phyloP scores from a whole-genome alignment of 192 early-diverging fungal genomes.

The Backusella morwellensis region DNA sequence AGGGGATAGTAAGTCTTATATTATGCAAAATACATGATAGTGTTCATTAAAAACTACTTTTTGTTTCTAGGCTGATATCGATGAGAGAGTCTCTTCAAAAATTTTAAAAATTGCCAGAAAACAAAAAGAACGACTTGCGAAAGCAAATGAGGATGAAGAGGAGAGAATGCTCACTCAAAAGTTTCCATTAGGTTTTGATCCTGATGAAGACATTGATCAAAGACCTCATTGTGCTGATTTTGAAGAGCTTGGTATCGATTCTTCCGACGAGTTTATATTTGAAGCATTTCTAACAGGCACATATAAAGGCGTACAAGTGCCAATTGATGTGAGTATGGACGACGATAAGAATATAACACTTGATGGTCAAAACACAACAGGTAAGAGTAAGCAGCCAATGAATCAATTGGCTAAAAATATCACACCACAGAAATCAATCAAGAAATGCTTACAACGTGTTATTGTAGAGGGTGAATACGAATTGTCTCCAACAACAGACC shows the following conservation, averaged over 20 bases:
- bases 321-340: constrained; percentile 94
- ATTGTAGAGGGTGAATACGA: constrained; percentile 38
- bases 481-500: constrained; percentile 63
- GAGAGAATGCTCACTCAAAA: constrained; percentile 24
- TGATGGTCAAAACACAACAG: constrained; percentile 23
- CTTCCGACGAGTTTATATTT: constrained; percentile 73
- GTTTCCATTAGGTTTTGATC: constrained; percentile 37
- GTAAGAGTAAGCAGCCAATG: constrained; percentile 14
- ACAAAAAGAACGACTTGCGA: constrained; percentile 88
- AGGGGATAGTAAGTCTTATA: constrained; percentile 36
- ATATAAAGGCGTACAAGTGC: constrained; percentile 76
- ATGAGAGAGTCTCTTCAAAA: constrained; percentile 85
- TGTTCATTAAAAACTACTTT: neutral
- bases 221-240: constrained; percentile 68
- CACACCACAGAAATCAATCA: neutral
- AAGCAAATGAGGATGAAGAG: constrained; percentile 43
- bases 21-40: neutral
- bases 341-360: constrained; percentile 70
- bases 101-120: constrained; percentile 84
- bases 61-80: constrained; percentile 60
- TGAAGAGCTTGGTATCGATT: constrained; percentile 76
- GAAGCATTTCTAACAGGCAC: constrained; percentile 87
- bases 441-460: neutral
- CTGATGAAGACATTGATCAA: constrained; percentile 59
- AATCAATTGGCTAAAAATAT: neutral